Evolutionary conservation across 768 basidiomycete genomes (phyloP).

Genomic region (Termitomyces heimii): DNA sequence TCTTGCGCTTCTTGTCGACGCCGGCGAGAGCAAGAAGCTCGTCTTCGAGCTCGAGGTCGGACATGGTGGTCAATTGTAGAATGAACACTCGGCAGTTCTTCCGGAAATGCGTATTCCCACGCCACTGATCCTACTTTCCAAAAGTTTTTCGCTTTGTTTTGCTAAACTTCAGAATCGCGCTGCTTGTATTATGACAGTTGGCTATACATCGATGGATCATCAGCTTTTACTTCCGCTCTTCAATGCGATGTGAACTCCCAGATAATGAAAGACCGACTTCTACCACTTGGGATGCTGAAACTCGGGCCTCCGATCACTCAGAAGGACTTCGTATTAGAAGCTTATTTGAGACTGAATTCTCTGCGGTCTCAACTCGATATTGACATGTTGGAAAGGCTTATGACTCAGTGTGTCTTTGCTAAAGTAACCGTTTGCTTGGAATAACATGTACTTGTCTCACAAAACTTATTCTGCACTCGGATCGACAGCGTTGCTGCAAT

Average conservation of each 20-base stretch:
- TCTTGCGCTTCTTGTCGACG: conserved; percentile 62
- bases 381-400: background rate
- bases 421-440: background rate
- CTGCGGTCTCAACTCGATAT: background rate
- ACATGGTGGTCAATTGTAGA: conserved; percentile 26
- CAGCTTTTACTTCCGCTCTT: background rate
- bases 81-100: background rate
- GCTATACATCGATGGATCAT: background rate
- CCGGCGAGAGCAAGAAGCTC: conserved; percentile 81
- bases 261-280: background rate
- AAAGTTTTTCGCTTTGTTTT: too few relatives aligned
- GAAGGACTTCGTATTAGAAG: too few relatives aligned
- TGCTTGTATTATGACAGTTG: background rate
- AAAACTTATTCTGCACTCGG: background rate
- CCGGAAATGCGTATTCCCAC: conserved; percentile 4
- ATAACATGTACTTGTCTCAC: background rate
- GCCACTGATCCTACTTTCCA: background rate
- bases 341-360: background rate
- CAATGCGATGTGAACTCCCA: background rate
- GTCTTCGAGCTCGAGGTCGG: conserved; percentile 51
- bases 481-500: background rate
- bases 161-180: background rate
- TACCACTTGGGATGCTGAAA: too few relatives aligned
- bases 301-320: background rate
- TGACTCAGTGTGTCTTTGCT: background rate